Evolutionary conservation across 2,329 filamentous ascomycete genomes (phyloP), one percentile per base, ranked within the genome.

Genomic region (Arthrobotrys iridis): DNA sequence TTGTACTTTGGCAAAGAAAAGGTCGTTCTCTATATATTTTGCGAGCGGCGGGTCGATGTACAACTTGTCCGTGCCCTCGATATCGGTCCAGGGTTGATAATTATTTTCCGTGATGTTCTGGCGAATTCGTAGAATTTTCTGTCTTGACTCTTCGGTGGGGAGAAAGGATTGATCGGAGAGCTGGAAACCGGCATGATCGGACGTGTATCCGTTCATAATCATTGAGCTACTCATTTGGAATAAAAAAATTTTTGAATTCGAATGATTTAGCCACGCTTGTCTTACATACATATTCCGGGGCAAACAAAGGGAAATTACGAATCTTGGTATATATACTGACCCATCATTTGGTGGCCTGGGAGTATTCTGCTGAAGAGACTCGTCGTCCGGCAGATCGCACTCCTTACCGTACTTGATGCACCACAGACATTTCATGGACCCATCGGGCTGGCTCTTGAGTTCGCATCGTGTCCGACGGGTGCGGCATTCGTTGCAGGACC

Each of bases 401-500:
- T 78, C 77, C 18, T 75, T 66, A 10, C 77, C 77, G 52, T 78
- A 77, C 62, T 77, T 63, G 40, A 75, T 75, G 40, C 77, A 78
- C 77, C 77, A 78, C 35, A 75, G 63, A 37, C 77, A 78, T 45
- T 73, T 78, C n/a, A 62, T 77, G 26, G 75, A 77, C 18, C 77
- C 72, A 33, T 78, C 77, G 10, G 71, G 71, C 58, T 75, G 63
- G 18, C 40, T 52, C 37, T 48, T 46, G 26, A 78, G 59, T n/a
- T 74, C 77, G 46, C 77, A 78, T 64, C 75, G 76, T 45, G 77
- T 74, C 40, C 77, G 77, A 22, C 77, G 71, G 50, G 58, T 70
- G 18, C 77, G 67, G 55, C 77, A 78, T 55, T 77, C 72, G n/a
- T 77, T 76, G 45, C 77, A 78, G n/a, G 77, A 78, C 20, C 77